Evolutionary conservation across 495 filamentous ascomycete genomes (phyloP).

Genomic region (Aspergillus biplanus): DNA sequence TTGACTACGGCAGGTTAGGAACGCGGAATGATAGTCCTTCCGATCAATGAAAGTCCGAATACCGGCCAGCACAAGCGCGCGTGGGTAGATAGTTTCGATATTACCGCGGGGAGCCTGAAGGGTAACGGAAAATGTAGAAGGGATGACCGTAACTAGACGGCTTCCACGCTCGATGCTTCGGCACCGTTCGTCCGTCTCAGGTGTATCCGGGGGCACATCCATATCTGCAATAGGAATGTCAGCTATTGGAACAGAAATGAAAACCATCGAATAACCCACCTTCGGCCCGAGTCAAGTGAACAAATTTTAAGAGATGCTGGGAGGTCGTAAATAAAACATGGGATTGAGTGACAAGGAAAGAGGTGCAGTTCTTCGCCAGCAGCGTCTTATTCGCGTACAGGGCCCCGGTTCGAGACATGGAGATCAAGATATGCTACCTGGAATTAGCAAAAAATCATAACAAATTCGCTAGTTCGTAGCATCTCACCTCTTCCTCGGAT

Average conservation of each 20-base stretch:
- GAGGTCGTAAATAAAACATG: slow-evolving; percentile 92
- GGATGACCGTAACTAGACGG: slow-evolving; percentile 85
- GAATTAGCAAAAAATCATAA: slow-evolving; percentile 24
- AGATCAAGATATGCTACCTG: slow-evolving; percentile 41
- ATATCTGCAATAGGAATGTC: slow-evolving; percentile 55
- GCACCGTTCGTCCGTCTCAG: slow-evolving; percentile 90
- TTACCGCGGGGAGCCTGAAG: slow-evolving; percentile 96
- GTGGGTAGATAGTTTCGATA: slow-evolving; percentile 90
- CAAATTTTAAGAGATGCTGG: slow-evolving; percentile 89
- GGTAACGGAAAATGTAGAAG: slow-evolving; percentile 77
- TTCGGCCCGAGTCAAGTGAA: slow-evolving; percentile 72
- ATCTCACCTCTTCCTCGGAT: slow-evolving; percentile 43
- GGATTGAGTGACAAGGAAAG: slow-evolving; percentile 77
- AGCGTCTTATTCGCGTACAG: slow-evolving; percentile 76
- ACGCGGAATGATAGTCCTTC: slow-evolving; percentile 82
- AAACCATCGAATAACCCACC: slow-evolving; percentile 49
- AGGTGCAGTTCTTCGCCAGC: slow-evolving; percentile 85
- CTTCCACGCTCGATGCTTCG: slow-evolving; percentile 90
- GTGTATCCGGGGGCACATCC: slow-evolving; percentile 83
- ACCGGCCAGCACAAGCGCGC: slow-evolving; percentile 88
- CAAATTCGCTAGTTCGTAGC: background rate
- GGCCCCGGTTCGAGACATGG: slow-evolving; percentile 70
- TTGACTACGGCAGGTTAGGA: slow-evolving; percentile 84
- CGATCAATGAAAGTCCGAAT: slow-evolving; percentile 77
- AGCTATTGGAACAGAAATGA: slow-evolving; percentile 9